Percentiles rank a stretch among this genome's conserved stretches.
phyloP scores from a whole-genome alignment of 139 green algal species.

The Edaphochlamys debaryana region DNA sequence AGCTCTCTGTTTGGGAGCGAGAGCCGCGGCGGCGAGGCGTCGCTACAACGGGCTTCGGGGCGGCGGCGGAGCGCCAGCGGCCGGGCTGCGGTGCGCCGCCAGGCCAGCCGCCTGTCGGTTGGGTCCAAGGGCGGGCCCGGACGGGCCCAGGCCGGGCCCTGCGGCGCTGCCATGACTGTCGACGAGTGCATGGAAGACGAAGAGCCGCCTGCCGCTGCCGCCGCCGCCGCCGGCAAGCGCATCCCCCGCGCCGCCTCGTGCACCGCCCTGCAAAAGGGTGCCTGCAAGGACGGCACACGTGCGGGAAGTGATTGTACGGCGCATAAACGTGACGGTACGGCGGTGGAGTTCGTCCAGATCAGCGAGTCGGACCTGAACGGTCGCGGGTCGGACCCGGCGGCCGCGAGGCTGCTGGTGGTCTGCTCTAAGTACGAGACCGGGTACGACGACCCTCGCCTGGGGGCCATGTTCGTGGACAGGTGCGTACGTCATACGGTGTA shows the following conservation, averaged over 20 bases:
- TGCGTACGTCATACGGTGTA: too few species aligned
- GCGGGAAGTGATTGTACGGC: too few species aligned
- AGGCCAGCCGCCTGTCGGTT: too few species aligned
- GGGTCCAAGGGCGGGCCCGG: too few species aligned
- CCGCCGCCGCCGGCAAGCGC: not conserved
- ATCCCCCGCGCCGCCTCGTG: slow-evolving; percentile 1
- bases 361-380: slow-evolving; percentile 47
- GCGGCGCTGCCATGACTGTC: not conserved
- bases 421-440: slow-evolving; percentile 64
- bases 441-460: slow-evolving; percentile 59
- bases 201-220: not conserved
- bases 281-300: not conserved
- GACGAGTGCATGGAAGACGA: not conserved
- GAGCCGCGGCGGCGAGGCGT: not conserved
- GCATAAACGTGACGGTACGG: not conserved
- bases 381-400: not conserved
- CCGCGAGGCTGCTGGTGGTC: slow-evolving; percentile 57
- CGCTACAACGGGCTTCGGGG: not conserved
- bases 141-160: too few species aligned
- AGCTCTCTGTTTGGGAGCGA: slow-evolving; percentile 11
- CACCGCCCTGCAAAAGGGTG: not conserved
- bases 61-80: not conserved
- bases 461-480: slow-evolving; percentile 58
- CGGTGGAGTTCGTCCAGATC: not conserved
- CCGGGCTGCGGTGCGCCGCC: not conserved